phyloP scores from a whole-genome alignment of 306 rosid genomes.

The Medicago lupulina region DNA sequence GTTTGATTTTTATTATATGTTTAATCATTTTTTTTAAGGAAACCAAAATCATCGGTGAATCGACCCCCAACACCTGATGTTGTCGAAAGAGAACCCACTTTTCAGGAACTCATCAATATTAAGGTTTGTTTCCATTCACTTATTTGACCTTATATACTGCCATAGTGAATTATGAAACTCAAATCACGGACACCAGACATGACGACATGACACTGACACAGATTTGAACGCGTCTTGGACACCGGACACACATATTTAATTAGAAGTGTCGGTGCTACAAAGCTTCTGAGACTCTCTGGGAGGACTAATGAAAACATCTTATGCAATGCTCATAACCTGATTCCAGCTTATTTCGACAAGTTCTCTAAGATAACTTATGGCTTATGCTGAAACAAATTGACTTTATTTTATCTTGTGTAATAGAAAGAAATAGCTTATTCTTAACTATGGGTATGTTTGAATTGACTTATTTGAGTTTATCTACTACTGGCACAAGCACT shows the following conservation, averaged over 20 bases:
- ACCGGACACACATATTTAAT: no score
- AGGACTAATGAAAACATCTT: no score
- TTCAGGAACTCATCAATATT: conserved; percentile 72
- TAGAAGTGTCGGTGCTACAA: no score
- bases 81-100: conserved; percentile 64
- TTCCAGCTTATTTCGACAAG: background rate
- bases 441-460: no score
- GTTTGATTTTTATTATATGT: background rate
- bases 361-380: background rate
- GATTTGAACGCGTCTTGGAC: no score
- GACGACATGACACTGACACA: no score
- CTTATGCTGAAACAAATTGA: background rate
- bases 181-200: no score
- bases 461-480: no score
- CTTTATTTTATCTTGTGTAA: background rate
- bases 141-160: no score
- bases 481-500: no score
- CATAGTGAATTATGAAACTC: no score
- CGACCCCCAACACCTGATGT: conserved; percentile 92
- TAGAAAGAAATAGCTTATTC: no score
- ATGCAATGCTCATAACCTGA: background rate
- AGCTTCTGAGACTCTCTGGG: background rate
- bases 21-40: conserved; percentile 50
- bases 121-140: conserved; percentile 51
- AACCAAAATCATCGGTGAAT: conserved; percentile 80